Evolutionary conservation across 495 filamentous ascomycete genomes (phyloP), one percentile per base, ranked within the genome.

Genomic region (Penicillium steckii): DNA sequence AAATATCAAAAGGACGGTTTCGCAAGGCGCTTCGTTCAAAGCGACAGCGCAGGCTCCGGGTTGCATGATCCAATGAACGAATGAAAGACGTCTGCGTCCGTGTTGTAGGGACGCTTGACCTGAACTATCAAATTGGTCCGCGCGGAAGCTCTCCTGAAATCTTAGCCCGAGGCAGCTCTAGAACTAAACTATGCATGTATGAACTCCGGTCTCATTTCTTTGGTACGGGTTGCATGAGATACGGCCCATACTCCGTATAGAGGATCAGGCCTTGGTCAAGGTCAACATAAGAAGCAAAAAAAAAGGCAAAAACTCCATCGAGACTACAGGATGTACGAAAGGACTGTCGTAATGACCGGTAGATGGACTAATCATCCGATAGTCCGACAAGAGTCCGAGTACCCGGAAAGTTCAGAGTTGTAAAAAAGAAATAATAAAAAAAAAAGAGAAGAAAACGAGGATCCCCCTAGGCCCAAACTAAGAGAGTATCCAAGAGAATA

Each of bases 81-180:
- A 65, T 65, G 40, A 65, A 47, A 56, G 32, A 26, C 27, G 33
- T 17, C 12, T 15, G 15, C 33, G 48, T 41, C 44, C 48, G 37
- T 40, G 41, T 15, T 8, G 29, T 50, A 33, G 32, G 38, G 51
- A 50, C 32, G 42, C 58, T 53, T 41, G 44, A 35, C 57, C 54
- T 50, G 45, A 54, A 59, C 55, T 62, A 62, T 62, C 58, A 62
- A 62, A 48, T 57, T 47, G 42, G 59, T 52, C 50, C 37, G 51
- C 43, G 38, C 45, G 43, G 41, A 27, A 41, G 38, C 41, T 38
- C 48, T 50, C 61, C 58, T 53, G 59, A 46, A 61, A 56, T 52
- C 40, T 42, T 26, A 53, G 18, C 18, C 48, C 29, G 15, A 19
- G 21, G 24, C 24, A 33, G 15, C 47, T 41, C 35, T 15, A 15